Base-by-base conservation (phyloP, 2,329 filamentous ascomycete species). In the Monosporascus sp. region DNA sequence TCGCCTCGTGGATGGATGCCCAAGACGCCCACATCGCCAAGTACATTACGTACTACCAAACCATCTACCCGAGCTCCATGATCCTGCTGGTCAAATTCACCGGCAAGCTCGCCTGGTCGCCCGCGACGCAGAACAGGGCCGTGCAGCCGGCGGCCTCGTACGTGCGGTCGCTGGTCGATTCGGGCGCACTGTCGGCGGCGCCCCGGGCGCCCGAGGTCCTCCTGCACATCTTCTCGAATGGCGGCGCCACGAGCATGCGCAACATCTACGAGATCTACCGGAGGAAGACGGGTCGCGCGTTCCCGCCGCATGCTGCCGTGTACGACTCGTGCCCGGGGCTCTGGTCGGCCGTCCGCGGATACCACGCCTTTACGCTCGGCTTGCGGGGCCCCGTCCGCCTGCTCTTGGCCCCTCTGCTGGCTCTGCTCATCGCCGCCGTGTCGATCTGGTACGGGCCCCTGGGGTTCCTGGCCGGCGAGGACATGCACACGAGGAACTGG, bases 151-250 rank as follows among this genome's bases (percentile, higher is more conserved):
- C 74, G 3, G 60, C 76, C 6, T 62, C 69, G 27, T 66, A 74
- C 17, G 56, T 80, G 45, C 67, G 66, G 25, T 66, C 64, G 1
- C 53, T 70, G 14, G 54, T 68, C 9, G 58, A 62, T 36, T 57
- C 61, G 14, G 61, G 57, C 18, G 11, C 51, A 41, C 24, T 63
- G 46, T 58, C 60, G 17, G 57, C 55, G 17, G 24, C 51, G 18
- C 64, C 60, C 27, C 49, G 54, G 20, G 50, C 51, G 37, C 70
- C 69, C 11, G 65, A 67, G 34, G 65, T 80, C 17, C 68, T 81
- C 3, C 60, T 77, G 14, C 79, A 81, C 57, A 54, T 73, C 36
- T 80, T 81, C 60, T 81, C 78, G 39, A 81, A 82, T 57, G 78
- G 78, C 50, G 79, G 79, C 47, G 68, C 72, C 24, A 69, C 70